A percentile compares a stretch with the other conserved stretches of the same genome.
Evolutionary conservation across 1,284 basidiomycete species (phyloP).

Genomic region (Sphaerobolus stellatus): DNA sequence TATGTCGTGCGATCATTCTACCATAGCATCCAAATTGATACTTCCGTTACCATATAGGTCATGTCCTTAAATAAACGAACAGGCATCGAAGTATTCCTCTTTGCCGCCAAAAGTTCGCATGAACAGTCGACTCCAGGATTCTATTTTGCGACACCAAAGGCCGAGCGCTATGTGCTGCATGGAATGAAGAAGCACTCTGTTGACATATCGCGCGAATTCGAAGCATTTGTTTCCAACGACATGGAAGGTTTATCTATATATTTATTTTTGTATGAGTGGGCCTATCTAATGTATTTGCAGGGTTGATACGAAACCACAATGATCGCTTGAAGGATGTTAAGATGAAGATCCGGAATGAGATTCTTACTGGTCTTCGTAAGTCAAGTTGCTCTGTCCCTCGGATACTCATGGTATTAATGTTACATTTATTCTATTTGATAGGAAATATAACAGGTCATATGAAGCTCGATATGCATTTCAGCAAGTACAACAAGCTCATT

Average conservation of each 20-base stretch:
- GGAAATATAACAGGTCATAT: neutral
- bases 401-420: no score
- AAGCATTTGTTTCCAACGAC: neutral
- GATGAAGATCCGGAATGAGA: neutral
- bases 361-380: neutral
- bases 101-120: neutral
- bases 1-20: neutral
- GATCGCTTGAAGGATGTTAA: neutral
- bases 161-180: neutral
- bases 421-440: neutral
- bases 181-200: constrained; percentile 1
- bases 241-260: neutral
- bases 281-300: neutral
- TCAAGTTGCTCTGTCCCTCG: neutral
- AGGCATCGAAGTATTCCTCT: neutral
- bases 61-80: neutral
- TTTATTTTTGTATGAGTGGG: neutral
- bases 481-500: neutral
- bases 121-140: neutral
- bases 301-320: neutral
- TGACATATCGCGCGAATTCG: neutral
- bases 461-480: neutral
- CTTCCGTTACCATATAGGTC: neutral
- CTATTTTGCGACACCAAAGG: neutral
- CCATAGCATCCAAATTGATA: neutral